These are phyloP conservation scores for Microstegium vimineum DNA, from an alignment of 176 grass and related monocot genomes.

Conservation along the genomic window DNA sequence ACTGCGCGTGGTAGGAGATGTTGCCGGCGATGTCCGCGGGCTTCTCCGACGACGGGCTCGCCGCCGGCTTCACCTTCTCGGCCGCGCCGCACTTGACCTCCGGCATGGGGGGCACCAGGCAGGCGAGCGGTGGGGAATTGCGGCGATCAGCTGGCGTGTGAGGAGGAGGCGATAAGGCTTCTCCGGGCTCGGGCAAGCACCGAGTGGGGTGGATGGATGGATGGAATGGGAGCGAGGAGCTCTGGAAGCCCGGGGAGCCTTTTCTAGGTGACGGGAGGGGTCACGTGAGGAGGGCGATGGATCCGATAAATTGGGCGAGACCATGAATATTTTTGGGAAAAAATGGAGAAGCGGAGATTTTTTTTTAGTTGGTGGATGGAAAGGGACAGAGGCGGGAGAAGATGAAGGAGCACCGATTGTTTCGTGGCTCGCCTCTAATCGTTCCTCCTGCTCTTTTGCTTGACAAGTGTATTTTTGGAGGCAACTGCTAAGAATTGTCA, in stretches of 20 bases:
- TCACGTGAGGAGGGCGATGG: constrained; percentile 28
- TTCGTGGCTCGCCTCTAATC: not conserved
- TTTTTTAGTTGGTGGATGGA: constrained; percentile 23
- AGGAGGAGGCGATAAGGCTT: constrained; percentile 12
- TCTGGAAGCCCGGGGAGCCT: constrained; percentile 1
- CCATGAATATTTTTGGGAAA: constrained; percentile 36
- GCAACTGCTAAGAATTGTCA: not conserved
- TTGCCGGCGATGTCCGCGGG: constrained; percentile 71
- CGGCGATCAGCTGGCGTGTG: not conserved
- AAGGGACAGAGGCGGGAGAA: constrained; percentile 13
- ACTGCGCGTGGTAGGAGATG: constrained; percentile 71
- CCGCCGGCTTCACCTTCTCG: constrained; percentile 57
- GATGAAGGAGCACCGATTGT: constrained; percentile 17
- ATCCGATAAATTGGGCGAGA: constrained; percentile 40
- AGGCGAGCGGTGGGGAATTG: constrained; percentile 20
- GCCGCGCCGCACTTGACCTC: constrained; percentile 29
- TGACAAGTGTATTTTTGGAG: constrained; percentile 30
- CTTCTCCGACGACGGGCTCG: constrained; percentile 58
- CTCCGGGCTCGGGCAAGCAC: constrained; percentile 23
- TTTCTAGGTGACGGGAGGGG: constrained; percentile 18
- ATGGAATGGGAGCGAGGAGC: not conserved
- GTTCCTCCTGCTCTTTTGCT: not conserved
- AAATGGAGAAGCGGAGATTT: not conserved
- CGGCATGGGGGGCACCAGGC: constrained; percentile 31
- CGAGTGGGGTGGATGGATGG: not conserved